phyloP scores from a whole-genome alignment of 2,329 filamentous ascomycete species.

The Botryotinia narcissicola region DNA sequence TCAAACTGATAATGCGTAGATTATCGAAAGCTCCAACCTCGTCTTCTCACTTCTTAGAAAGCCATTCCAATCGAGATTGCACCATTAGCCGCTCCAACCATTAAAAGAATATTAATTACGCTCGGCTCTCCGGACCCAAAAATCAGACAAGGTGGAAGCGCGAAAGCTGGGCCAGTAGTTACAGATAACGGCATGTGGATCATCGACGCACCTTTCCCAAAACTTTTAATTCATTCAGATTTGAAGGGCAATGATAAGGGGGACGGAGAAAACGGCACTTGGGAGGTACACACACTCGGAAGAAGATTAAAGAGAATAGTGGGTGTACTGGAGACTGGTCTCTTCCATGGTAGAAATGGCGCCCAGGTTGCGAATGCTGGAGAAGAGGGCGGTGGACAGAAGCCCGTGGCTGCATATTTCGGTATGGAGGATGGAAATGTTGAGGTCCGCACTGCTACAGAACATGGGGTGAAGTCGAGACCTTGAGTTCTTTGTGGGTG shows the following conservation, averaged over 20 bases:
- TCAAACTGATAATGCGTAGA: conserved; percentile 50
- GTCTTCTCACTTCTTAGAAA: conserved; percentile 75
- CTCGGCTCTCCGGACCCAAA: conserved; percentile 71
- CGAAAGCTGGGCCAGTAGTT: conserved; percentile 79
- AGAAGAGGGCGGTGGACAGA: conserved; percentile 70
- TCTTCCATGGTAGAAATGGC: conserved; percentile 84
- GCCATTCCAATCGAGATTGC: conserved; percentile 91
- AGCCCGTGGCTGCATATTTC: conserved; percentile 92
- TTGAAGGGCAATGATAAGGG: conserved; percentile 45
- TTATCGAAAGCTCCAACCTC: conserved; percentile 80
- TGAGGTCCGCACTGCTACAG: conserved; percentile 49
- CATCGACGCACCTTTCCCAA: conserved; percentile 84
- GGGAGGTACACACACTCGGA: conserved; percentile 77
- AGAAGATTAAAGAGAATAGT: conserved; percentile 74
- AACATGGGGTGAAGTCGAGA: conserved; percentile 22
- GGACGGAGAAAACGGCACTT: conserved; percentile 63
- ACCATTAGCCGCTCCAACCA: conserved; percentile 75
- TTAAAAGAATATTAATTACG: conserved; percentile 67
- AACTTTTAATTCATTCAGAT: conserved; percentile 63
- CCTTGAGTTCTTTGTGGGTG: background rate
- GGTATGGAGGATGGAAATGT: conserved; percentile 78
- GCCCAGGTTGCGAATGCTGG: conserved; percentile 61
- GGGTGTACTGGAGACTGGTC: conserved; percentile 86
- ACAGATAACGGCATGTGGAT: conserved; percentile 88
- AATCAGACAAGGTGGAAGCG: conserved; percentile 68